phyloP scores from a whole-genome alignment of 495 filamentous ascomycete genomes.

The Penicillium malachiteum region DNA sequence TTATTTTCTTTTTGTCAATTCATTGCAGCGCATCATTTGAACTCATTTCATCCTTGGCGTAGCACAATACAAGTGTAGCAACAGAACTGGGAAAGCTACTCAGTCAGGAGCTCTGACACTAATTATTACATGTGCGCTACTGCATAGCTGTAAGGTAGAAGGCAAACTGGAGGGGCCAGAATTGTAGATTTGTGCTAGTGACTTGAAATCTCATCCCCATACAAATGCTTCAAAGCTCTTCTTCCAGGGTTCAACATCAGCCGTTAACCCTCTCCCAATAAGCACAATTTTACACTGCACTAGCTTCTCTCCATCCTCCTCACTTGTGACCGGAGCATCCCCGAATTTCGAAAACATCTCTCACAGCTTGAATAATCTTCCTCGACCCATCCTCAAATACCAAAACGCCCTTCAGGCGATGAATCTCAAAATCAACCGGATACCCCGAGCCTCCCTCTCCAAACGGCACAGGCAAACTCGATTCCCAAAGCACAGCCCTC shows the following conservation, averaged over 20 bases:
- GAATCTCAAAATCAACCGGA: slow-evolving; percentile 62
- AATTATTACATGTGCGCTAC: too few relatives aligned
- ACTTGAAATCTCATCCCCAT: neutral
- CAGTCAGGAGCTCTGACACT: neutral
- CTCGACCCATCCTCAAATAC: slow-evolving; percentile 57
- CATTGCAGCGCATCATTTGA: slow-evolving; percentile 17
- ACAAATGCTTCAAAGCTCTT: slow-evolving; percentile 37
- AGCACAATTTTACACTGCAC: slow-evolving; percentile 70
- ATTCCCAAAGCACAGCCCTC: slow-evolving; percentile 80
- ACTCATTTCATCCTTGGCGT: neutral
- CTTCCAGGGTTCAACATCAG: slow-evolving; percentile 29
- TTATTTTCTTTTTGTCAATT: slow-evolving; percentile 12
- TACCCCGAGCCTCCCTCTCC: slow-evolving; percentile 5
- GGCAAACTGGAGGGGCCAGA: too few relatives aligned
- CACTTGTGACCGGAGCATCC: slow-evolving; percentile 51
- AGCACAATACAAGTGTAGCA: neutral
- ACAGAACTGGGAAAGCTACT: neutral
- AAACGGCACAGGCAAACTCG: slow-evolving; percentile 49
- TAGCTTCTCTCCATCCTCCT: slow-evolving; percentile 15
- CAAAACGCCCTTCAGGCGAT: slow-evolving; percentile 81
- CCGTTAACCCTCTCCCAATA: slow-evolving; percentile 66
- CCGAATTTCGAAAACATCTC: slow-evolving; percentile 89
- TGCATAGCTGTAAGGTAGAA: too few relatives aligned
- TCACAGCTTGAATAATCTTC: slow-evolving; percentile 85
- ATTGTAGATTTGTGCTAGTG: too few relatives aligned